phyloP scores from a whole-genome alignment of 177 flowering plant species.

The Telopea speciosissima region DNA sequence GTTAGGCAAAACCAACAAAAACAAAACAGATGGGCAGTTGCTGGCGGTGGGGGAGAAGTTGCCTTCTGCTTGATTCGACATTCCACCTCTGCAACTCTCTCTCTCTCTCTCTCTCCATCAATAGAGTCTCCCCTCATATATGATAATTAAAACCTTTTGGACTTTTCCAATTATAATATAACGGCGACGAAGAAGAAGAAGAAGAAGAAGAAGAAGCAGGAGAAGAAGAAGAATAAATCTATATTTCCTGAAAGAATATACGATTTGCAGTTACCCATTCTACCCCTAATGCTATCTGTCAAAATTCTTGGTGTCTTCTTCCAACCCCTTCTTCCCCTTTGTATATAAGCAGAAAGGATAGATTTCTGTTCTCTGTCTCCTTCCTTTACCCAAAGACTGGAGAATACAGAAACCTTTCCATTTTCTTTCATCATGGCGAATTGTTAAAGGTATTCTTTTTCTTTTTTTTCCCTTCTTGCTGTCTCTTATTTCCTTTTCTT shows the following conservation, averaged over 20 bases:
- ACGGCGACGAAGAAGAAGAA: too few species aligned
- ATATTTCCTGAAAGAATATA: not conserved
- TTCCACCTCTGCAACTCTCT: slow-evolving; percentile 29
- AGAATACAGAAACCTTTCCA: slow-evolving; percentile 6
- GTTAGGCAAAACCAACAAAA: slow-evolving; percentile 6
- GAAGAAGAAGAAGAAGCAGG: not conserved
- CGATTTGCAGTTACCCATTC: slow-evolving; percentile 5
- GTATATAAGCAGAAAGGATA: slow-evolving; percentile 6
- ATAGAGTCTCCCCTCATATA: too few species aligned
- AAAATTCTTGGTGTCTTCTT: slow-evolving; percentile 6
- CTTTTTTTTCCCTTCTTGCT: not conserved
- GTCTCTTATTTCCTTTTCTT: too few species aligned
- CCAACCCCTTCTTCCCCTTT: not conserved
- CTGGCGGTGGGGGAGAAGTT: slow-evolving; percentile 41
- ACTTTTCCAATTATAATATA: too few species aligned
- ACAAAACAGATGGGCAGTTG: slow-evolving; percentile 23
- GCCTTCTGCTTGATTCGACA: slow-evolving; percentile 27
- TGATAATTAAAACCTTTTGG: too few species aligned
- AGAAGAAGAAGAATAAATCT: too few species aligned
- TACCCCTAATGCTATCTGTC: slow-evolving; percentile 10
- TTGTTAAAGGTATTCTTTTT: slow-evolving; percentile 25
- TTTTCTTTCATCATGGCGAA: slow-evolving; percentile 24
- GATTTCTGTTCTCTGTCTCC: slow-evolving; percentile 4
- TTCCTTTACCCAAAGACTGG: slow-evolving; percentile 4
- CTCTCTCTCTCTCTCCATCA: not conserved